Base-by-base conservation (phyloP, 2,329 filamentous ascomycete species). In the Curvularia spicifera region DNA sequence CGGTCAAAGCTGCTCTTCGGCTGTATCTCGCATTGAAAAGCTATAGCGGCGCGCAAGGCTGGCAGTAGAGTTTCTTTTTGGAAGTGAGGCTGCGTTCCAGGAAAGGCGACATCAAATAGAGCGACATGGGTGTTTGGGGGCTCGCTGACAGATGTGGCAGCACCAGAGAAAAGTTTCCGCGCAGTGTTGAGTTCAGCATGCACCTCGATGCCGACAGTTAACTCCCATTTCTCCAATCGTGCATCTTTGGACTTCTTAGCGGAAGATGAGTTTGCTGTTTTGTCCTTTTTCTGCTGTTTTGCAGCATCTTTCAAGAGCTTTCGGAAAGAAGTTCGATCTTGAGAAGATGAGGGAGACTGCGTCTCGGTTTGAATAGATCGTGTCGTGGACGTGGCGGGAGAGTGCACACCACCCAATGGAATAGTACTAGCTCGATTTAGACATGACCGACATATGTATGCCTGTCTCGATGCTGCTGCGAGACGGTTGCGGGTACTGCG, bases 121-220 rank as follows among this genome's bases (percentile, higher is more conserved):
- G 93, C 89, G 37, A 96, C 91, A 78, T 93, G 90, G n/a, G 86
- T 88, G 74, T 99, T 98, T 5, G 93, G 91, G 3, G 81, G 77
- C 52, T 89, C 87, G 69, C 87, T 87, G 57, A 72, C 63, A 3
- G 78, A 79, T 4, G 75, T 77, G 8, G 76, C 71, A 71, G 74
- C 79, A 78, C 84, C 76, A 1, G 95, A 98, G 80, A 99, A 99
- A 55, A 99, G 86, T 79, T 99, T 99, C 71, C 85, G 84, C 4
- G 86, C 83, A 0, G 93, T 95, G 77, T 98, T 97, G 71, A 99
- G 83, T 78, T 98, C 94, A 20, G 95, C 95, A 75, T 99, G 95
- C 64, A 99, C 95, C 80, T 99, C 95, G 67, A 99, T 93, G 60
- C 95, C 95, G 28, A 98, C 92, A 0, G 94, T 97, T 70, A 98